phyloP scores from a whole-genome alignment of 2,329 filamentous ascomycete species.

The Stemphylium lycopersici region DNA sequence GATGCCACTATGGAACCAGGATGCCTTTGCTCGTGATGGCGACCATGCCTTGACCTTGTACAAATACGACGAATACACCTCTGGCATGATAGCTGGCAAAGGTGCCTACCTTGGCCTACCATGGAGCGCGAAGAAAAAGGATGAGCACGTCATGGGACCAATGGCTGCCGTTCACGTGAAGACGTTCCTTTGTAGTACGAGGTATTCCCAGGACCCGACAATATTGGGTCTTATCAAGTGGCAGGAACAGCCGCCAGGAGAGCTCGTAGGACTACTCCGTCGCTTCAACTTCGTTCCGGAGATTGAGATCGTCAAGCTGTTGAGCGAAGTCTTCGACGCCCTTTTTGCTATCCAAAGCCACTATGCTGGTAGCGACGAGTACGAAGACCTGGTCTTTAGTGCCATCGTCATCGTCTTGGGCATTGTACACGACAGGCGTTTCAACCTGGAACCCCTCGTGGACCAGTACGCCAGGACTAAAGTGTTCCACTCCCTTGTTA shows the following conservation, averaged over 20 bases:
- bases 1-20: slow-evolving; percentile 90
- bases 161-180: slow-evolving; percentile 79
- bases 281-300: slow-evolving; percentile 93
- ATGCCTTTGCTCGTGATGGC: slow-evolving; percentile 88
- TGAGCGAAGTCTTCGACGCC: slow-evolving; percentile 86
- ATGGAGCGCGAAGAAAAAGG: slow-evolving; percentile 78
- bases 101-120: slow-evolving; percentile 86
- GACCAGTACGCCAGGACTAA: slow-evolving; percentile 87
- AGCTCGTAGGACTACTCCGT: slow-evolving; percentile 76
- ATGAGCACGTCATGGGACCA: slow-evolving; percentile 75
- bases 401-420: slow-evolving; percentile 87
- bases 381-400: slow-evolving; percentile 90
- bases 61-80: slow-evolving; percentile 89
- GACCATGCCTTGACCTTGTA: slow-evolving; percentile 82
- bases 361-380: slow-evolving; percentile 87
- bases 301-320: slow-evolving; percentile 94
- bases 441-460: slow-evolving; percentile 87
- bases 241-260: slow-evolving; percentile 75
- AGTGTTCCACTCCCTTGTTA: slow-evolving; percentile 94
- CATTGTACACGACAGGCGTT: slow-evolving; percentile 92
- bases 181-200: slow-evolving; percentile 92
- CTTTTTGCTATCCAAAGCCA: slow-evolving; percentile 92
- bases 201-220: slow-evolving; percentile 89
- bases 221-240: slow-evolving; percentile 85
- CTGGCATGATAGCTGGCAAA: slow-evolving; percentile 72